These are phyloP conservation scores for Xylaria cubensis DNA, from an alignment of 495 filamentous ascomycete species.

Conservation along the genomic window DNA sequence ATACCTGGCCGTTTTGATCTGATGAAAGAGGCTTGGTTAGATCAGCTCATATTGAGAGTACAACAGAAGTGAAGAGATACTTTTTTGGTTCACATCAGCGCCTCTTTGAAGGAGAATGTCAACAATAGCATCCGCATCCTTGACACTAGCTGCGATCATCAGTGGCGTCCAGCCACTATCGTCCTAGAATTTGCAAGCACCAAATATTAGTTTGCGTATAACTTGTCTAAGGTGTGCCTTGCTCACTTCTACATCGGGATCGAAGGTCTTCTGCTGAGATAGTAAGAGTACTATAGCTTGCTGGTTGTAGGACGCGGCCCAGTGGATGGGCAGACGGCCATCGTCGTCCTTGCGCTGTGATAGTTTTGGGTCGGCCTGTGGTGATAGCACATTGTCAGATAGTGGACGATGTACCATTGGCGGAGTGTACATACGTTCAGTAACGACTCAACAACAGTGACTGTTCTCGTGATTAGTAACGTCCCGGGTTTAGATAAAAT, in stretches of 20 bases:
- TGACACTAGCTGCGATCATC: constrained; percentile 88
- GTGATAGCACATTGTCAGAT: constrained; percentile 31
- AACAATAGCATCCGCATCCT: constrained; percentile 70
- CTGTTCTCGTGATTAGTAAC: constrained; percentile 47
- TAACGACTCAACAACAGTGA: constrained; percentile 73
- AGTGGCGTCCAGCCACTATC: constrained; percentile 91
- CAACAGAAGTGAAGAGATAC: constrained; percentile 45
- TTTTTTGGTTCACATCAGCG: constrained; percentile 84
- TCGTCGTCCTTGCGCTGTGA: constrained; percentile 81
- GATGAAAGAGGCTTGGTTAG: constrained; percentile 20
- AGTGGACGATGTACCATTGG: background rate
- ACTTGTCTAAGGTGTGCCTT: constrained; percentile 6
- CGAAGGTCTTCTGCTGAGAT: constrained; percentile 72
- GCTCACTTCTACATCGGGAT: constrained; percentile 81
- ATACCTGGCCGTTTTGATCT: constrained; percentile 66
- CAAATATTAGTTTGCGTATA: background rate
- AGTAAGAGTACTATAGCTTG: constrained; percentile 77
- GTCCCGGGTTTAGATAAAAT: no score
- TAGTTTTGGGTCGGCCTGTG: constrained; percentile 79
- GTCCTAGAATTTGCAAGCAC: constrained; percentile 59
- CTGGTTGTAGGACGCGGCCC: constrained; percentile 87
- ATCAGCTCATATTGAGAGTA: background rate
- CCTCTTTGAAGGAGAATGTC: constrained; percentile 79
- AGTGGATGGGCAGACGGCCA: constrained; percentile 91
- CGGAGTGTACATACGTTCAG: constrained; percentile 62